A percentile compares a stretch with the other conserved stretches of the same genome.
These are phyloP conservation scores for Cubamyces lactineus DNA, from an alignment of 768 basidiomycete genomes.

Conservation along the genomic window DNA sequence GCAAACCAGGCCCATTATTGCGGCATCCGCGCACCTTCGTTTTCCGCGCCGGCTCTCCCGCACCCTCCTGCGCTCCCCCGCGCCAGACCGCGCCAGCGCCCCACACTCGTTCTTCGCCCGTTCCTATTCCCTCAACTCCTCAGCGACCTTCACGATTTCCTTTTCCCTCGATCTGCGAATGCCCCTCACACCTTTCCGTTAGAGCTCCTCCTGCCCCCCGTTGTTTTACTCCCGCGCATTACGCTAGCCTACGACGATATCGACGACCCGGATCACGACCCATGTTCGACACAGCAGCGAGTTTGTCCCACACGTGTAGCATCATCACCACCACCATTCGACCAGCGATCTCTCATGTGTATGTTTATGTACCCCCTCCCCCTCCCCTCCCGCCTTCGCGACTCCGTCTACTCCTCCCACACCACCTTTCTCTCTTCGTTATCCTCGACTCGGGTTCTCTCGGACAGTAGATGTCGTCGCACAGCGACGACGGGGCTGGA, in stretches of 20 bases:
- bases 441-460: not conserved
- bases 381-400: not conserved
- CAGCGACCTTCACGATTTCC: not conserved
- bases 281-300: not conserved
- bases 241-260: no score
- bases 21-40: slow-evolving; percentile 12
- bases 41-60: slow-evolving; percentile 11
- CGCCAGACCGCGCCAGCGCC: not conserved
- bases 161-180: not conserved
- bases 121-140: not conserved
- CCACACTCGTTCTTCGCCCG: slow-evolving; percentile 15
- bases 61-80: not conserved
- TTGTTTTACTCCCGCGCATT: no score
- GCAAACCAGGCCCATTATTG: not conserved
- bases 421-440: not conserved
- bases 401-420: not conserved
- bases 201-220: not conserved
- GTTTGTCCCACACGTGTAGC: no score
- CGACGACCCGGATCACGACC: no score
- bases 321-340: no score
- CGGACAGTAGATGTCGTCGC: not conserved
- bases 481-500: not conserved
- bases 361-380: no score
- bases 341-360: no score
- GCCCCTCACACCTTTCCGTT: not conserved